Conservation (phyloP, 768 basidiomycete species). For the Leucosporidium scottii region DNA sequence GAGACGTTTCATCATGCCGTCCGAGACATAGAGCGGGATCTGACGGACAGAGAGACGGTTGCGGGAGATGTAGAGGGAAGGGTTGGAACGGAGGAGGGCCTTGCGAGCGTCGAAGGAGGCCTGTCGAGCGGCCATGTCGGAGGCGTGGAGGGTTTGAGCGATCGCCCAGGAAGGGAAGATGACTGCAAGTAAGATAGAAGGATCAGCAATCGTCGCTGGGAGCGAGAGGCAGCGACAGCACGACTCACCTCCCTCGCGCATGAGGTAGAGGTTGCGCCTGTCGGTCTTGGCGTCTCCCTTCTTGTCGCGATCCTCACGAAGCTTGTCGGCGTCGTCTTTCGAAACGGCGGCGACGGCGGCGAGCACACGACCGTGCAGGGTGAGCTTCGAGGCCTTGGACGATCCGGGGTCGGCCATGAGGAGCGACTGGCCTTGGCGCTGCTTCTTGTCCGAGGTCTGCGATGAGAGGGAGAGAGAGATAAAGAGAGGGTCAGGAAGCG, state of each 20-base stretch:
- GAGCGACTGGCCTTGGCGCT: constrained; percentile 77
- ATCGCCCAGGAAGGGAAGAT: constrained; percentile 82
- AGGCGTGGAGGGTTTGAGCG: constrained; percentile 59
- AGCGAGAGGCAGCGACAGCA: background rate
- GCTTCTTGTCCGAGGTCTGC: constrained; percentile 45
- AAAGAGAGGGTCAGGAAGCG: background rate
- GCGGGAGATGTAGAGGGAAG: constrained; percentile 85
- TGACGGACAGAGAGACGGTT: constrained; percentile 91
- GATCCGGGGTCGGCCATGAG: constrained; percentile 91
- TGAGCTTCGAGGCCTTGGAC: constrained; percentile 68
- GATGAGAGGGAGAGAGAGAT: background rate
- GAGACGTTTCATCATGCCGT: constrained; percentile 80
- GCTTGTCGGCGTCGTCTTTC: constrained; percentile 73
- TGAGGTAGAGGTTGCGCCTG: constrained; percentile 88
- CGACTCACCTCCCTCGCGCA: constrained; percentile 82
- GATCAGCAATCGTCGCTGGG: background rate
- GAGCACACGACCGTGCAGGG: constrained; percentile 84
- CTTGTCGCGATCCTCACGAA: constrained; percentile 81
- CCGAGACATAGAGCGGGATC: constrained; percentile 80
- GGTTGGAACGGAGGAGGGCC: constrained; percentile 77
- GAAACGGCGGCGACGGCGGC: constrained; percentile 87
- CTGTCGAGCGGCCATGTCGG: constrained; percentile 79
- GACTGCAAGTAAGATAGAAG: constrained; percentile 48
- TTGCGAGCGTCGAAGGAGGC: constrained; percentile 78
- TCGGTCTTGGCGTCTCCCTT: constrained; percentile 74